A percentile compares a stretch with the other conserved stretches of the same genome.
Evolutionary conservation across 148 eudicot species (phyloP).

Genomic region (Cornus suecica): DNA sequence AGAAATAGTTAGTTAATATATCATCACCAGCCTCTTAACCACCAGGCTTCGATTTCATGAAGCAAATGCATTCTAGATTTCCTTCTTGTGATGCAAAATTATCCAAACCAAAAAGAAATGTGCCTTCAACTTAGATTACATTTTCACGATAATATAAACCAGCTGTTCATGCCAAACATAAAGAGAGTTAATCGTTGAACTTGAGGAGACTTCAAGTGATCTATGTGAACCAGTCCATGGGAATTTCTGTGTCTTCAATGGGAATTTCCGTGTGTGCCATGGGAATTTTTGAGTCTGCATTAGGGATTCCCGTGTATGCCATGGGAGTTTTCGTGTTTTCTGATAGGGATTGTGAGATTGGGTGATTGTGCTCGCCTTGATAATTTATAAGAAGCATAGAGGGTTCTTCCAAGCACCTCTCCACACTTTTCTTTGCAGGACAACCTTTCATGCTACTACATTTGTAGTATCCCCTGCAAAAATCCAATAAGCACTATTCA

Average conservation of each 20-base stretch:
- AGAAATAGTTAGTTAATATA: too few species aligned
- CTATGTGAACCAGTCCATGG: not conserved
- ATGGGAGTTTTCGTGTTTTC: slow-evolving; percentile 32
- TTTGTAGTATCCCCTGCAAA: slow-evolving; percentile 60
- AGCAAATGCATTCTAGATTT: too few species aligned
- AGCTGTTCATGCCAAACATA: slow-evolving; percentile 12
- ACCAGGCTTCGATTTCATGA: too few species aligned
- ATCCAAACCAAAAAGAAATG: not conserved
- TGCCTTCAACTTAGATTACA: slow-evolving; percentile 7
- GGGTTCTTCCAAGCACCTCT: slow-evolving; percentile 70
- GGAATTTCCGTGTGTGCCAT: too few species aligned
- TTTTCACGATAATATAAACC: slow-evolving; percentile 16
- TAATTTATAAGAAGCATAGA: slow-evolving; percentile 72
- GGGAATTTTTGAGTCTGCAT: too few species aligned
- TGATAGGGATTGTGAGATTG: slow-evolving; percentile 48
- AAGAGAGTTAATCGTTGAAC: not conserved
- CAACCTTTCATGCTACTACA: slow-evolving; percentile 86
- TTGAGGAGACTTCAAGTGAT: not conserved
- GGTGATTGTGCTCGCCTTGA: slow-evolving; percentile 78
- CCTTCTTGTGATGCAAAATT: too few species aligned
- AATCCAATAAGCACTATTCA: not conserved
- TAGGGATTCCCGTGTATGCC: too few species aligned
- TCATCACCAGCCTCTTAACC: too few species aligned
- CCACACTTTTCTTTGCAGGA: slow-evolving; percentile 85
- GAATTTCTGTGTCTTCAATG: slow-evolving; percentile 38